Base-by-base conservation (phyloP, 768 basidiomycete genomes). In the Tulasnella sp. region DNA sequence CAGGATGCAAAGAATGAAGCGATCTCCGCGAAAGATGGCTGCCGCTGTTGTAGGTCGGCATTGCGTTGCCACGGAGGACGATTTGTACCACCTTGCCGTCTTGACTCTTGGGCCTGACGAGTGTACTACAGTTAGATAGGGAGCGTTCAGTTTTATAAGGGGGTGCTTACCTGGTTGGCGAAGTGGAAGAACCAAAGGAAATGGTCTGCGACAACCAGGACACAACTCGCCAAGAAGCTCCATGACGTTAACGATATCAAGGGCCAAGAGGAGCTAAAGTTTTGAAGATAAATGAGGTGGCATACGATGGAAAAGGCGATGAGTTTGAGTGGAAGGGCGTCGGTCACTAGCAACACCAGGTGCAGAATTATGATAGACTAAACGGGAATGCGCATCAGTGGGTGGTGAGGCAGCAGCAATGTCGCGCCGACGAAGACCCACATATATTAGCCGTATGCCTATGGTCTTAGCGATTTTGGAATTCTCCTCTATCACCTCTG, bases 121-220 rank as follows among this genome's bases (percentile, higher is more conserved):
- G 10, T 17, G 19, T 25, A 7, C 34, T 11, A 29, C n/a, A 27
- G 30, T 10, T 19, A 34, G 5, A 22, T 21, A 52, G 1, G n/a
- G 10, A 8, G 4, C n/a, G 43, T 4, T 19, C 25, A 19, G 19
- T 43, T 27, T 0, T 4, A 46, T 17, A 43, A 11, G 27, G 11
- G 24, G 48, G 17, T 12, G 27, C 46, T 22, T 50, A 59, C 56
- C 27, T 59, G 53, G 21, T 66, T 64, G 3, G 92, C 81, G 70
- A 98, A 98, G 72, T 98, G 79, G 73, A 88, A 91, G 76, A 99
- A 99, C 90, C 93, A 97, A 42, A 90, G 70, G 68, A 97, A 97
- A 71, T 98, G 96, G 73, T 97, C 91, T 1, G 74, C 70, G 59
- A 99, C 78, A 63, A 96, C 94, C 56, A 93, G 73, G 19, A 78